Conservation (phyloP, 148 eudicot species). For the Fagopyrum esculentum region DNA sequence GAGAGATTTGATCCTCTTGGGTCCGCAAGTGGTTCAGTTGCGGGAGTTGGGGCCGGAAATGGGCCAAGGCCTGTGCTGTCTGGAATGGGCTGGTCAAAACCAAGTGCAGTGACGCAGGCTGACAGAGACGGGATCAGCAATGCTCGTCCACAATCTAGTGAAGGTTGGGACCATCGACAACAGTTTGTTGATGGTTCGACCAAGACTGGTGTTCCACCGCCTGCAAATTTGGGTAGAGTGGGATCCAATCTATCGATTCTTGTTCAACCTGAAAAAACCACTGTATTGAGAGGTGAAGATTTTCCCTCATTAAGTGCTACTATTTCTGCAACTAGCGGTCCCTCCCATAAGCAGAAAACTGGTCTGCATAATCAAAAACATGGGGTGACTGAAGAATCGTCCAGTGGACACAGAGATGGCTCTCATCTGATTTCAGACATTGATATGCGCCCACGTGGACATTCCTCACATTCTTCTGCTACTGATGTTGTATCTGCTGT, state of each 20-base stretch:
- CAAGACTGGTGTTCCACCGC: constrained; percentile 28
- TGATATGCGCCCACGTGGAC: constrained; percentile 44
- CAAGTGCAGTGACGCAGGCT: constrained; percentile 32
- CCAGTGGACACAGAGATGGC: constrained; percentile 36
- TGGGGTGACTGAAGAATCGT: constrained; percentile 30
- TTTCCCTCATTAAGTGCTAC: constrained; percentile 86
- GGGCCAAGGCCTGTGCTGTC: constrained; percentile 66
- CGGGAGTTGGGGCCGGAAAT: constrained; percentile 36
- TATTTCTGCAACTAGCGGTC: constrained; percentile 44
- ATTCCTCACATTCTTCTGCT: constrained; percentile 20
- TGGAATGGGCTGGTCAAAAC: constrained; percentile 85
- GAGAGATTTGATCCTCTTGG: constrained; percentile 76
- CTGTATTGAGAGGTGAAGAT: constrained; percentile 88
- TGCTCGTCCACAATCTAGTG: constrained; percentile 26
- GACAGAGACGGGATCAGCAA: constrained; percentile 39
- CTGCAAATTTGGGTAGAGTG: constrained; percentile 34
- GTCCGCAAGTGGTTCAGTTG: constrained; percentile 45
- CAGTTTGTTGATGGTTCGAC: constrained; percentile 26
- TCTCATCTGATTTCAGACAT: constrained; percentile 28
- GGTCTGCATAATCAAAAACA: constrained; percentile 46
- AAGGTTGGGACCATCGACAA: constrained; percentile 21
- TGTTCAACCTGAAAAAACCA: constrained; percentile 30
- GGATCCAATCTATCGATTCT: constrained; percentile 28
- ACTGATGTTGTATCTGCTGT: constrained; percentile 25
- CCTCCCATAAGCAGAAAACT: constrained; percentile 67